Base-by-base conservation (phyloP, 257 asterid species). In the Asclepias syriaca region DNA sequence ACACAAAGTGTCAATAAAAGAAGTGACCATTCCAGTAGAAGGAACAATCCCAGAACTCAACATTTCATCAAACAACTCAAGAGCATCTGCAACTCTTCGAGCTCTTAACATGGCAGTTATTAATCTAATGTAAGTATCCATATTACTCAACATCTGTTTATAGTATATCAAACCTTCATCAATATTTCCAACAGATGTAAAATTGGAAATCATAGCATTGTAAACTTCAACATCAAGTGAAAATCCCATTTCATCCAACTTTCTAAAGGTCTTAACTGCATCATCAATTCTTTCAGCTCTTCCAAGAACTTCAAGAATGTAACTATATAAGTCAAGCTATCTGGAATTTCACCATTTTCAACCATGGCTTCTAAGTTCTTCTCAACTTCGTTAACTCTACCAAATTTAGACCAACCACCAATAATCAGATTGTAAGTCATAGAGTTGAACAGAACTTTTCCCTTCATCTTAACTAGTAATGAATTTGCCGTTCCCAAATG, bases 41-140 rank as follows among this genome's bases (percentile, higher is more conserved):
- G 97, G 97, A 80, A 81, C 65, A 11, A 91, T 57, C 55, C 94
- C 95, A 40, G 79, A 86, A 53, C 50, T 78, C 63, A 94, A 82
- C 99, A 94, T 91, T 66, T 91, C 89, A 77, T 93, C 96, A 37
- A 91, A 84, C 87, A 89, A 76, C 73, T 88, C 97, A 72, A 94
- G 77, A 61, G 96, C 95, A 80, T 94, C 97, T 2, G 96, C 87
- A 68, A 94, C 97, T 76, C 95, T 85, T 68, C 87, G 79, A 15
- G 58, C 82, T 79, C 81, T 89, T 18, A 94, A 80, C 77, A 85
- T 85, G 68, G 82, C 83, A 51, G 78, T 55, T 65, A 94, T 86
- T 63, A 94, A 64, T 77, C 85, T 85, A 65, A 58, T 72, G 78
- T 87, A 91, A 22, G 97, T 91, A 75, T 88, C 96, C 71, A 71